Percentiles rank a stretch among this genome's conserved stretches.
Conservation (phyloP, 2,329 filamentous ascomycete species). For the Madurella fahalii region DNA sequence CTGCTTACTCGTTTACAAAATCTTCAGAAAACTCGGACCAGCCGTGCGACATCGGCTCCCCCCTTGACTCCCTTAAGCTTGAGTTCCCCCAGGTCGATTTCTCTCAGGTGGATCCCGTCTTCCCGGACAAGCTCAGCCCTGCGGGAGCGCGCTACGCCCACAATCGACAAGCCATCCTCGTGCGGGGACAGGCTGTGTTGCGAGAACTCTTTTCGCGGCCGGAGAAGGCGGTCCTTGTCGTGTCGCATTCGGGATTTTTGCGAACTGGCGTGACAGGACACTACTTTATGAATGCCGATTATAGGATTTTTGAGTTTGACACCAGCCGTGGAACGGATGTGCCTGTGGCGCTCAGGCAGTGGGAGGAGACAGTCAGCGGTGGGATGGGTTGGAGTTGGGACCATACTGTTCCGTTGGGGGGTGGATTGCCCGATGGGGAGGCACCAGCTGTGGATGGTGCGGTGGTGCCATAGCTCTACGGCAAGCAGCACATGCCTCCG, state of each 20-base stretch:
- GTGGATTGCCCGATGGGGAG: slow-evolving; percentile 24
- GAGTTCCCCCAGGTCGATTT: slow-evolving; percentile 58
- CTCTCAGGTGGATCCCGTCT: slow-evolving; percentile 52
- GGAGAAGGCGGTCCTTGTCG: slow-evolving; percentile 60
- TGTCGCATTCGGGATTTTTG: slow-evolving; percentile 62
- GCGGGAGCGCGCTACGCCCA: slow-evolving; percentile 47
- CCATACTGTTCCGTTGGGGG: slow-evolving; percentile 30
- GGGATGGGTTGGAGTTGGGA: slow-evolving; percentile 49
- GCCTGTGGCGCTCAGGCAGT: slow-evolving; percentile 40
- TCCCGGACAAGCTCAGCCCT: slow-evolving; percentile 57
- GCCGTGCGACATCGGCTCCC: slow-evolving; percentile 59
- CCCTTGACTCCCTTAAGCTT: slow-evolving; percentile 38
- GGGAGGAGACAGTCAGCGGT: slow-evolving; percentile 44
- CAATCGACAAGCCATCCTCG: slow-evolving; percentile 49
- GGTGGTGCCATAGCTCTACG: neutral
- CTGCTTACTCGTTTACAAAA: neutral
- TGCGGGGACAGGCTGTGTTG: slow-evolving; percentile 50
- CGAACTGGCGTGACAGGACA: slow-evolving; percentile 52
- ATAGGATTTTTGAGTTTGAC: slow-evolving; percentile 57
- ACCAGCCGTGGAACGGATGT: slow-evolving; percentile 17
- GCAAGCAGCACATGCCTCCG: no score
- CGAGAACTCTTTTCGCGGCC: slow-evolving; percentile 47
- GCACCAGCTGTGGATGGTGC: neutral
- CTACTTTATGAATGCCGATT: slow-evolving; percentile 60
- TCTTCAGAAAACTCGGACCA: slow-evolving; percentile 49